These are phyloP conservation scores for Meripilus lineatus DNA, from an alignment of 1,284 basidiomycete genomes.

Conservation along the genomic window DNA sequence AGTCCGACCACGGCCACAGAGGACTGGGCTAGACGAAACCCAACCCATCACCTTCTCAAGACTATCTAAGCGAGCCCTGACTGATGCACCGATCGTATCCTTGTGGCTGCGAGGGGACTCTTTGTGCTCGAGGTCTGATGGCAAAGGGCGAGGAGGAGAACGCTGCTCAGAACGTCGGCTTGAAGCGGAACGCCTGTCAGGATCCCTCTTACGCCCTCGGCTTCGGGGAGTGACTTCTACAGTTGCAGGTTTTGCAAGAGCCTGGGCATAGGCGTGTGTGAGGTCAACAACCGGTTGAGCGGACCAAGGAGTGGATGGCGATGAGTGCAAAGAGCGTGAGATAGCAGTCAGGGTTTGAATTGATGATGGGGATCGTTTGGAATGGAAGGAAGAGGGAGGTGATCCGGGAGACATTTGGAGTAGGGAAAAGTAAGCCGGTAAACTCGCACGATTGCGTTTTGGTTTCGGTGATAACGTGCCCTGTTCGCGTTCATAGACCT, in stretches of 20 bases:
- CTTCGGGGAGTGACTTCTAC: constrained; percentile 21
- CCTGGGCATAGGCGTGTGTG: constrained; percentile 23
- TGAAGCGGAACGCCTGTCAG: constrained; percentile 23
- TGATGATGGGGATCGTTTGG: constrained; percentile 38
- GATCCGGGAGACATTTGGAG: constrained; percentile 46
- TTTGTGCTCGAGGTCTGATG: constrained; percentile 7
- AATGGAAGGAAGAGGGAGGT: constrained; percentile 29
- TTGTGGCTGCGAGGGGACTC: constrained; percentile 7
- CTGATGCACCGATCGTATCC: constrained; percentile 14
- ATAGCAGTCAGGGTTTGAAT: constrained; percentile 41
- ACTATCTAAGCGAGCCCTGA: constrained; percentile 27
- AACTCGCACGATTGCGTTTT: constrained; percentile 62
- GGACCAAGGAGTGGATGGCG: constrained; percentile 29
- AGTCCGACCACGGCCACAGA: constrained; percentile 12
- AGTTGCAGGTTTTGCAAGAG: constrained; percentile 8
- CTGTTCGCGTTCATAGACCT: constrained; percentile 28
- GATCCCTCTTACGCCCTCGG: constrained; percentile 24
- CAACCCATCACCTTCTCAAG: constrained; percentile 29
- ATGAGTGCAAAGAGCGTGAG: constrained; percentile 27
- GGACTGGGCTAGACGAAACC: constrained; percentile 28
- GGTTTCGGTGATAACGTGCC: constrained; percentile 42
- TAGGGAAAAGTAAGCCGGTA: constrained; percentile 74
- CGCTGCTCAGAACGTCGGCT: constrained; percentile 24
- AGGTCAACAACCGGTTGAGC: constrained; percentile 25
- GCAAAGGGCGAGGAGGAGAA: constrained; percentile 21